A percentile compares a stretch with the other conserved stretches of the same genome.
phyloP scores from a whole-genome alignment of 2,329 filamentous ascomycete species.

The Rosellinia necatrix region DNA sequence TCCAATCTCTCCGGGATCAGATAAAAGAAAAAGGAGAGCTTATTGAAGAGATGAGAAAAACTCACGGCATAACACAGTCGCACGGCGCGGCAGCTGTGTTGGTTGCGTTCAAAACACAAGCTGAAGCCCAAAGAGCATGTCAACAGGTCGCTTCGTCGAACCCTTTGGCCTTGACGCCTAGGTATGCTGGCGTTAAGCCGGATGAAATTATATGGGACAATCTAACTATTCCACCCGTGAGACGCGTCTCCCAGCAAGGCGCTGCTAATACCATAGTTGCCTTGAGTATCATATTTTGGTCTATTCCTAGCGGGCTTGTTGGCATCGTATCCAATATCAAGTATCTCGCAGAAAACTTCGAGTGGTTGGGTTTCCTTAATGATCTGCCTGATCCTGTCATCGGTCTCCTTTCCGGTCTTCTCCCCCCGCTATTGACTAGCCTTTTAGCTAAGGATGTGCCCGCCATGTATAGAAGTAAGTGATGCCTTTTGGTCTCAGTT shows the following conservation, averaged over 20 bases:
- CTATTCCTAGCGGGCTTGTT: constrained; percentile 74
- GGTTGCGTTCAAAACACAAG: constrained; percentile 83
- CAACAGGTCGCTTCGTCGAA: constrained; percentile 53
- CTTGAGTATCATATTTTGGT: constrained; percentile 84
- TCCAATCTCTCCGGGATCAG: constrained; percentile 77
- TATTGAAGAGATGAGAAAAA: constrained; percentile 47
- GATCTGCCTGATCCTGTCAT: constrained; percentile 70
- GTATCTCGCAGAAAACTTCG: constrained; percentile 65
- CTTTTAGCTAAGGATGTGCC: constrained; percentile 84
- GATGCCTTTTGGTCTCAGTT: neutral
- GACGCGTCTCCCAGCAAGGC: constrained; percentile 44
- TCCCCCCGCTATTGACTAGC: constrained; percentile 79
- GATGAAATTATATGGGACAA: constrained; percentile 87
- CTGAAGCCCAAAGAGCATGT: constrained; percentile 82
- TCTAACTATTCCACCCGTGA: constrained; percentile 53
- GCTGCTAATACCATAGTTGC: constrained; percentile 71
- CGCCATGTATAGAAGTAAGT: constrained; percentile 70
- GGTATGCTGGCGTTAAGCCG: constrained; percentile 67
- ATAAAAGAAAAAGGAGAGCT: constrained; percentile 50
- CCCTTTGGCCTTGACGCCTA: constrained; percentile 33
- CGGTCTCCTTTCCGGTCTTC: constrained; percentile 79
- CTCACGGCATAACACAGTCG: constrained; percentile 28
- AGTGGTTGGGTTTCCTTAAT: constrained; percentile 75
- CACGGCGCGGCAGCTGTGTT: constrained; percentile 72
- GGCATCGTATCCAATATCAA: constrained; percentile 84